Evolutionary conservation across 1,284 basidiomycete genomes (phyloP).

Genomic region (Ceratobasidium sp.): DNA sequence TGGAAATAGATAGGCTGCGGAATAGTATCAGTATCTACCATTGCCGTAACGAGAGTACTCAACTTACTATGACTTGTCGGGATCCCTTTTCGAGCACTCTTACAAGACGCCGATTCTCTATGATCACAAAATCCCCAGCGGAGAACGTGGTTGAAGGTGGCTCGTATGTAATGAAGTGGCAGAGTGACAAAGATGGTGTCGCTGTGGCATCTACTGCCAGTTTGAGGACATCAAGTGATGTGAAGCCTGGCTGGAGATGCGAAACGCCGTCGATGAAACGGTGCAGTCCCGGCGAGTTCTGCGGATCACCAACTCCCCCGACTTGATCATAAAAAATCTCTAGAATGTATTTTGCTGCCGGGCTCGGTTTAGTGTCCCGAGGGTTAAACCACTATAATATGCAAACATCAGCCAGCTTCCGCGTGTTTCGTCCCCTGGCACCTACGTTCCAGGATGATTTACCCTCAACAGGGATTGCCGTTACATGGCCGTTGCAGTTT

Average conservation of each 20-base stretch:
- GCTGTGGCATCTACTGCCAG: not conserved
- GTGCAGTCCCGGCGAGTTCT: not conserved
- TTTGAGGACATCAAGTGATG: not conserved
- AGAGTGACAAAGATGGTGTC: not conserved
- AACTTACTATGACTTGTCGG: too few species aligned
- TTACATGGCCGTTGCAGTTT: not conserved
- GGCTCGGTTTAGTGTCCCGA: not conserved
- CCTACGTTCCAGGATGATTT: not conserved
- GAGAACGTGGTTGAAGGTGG: not conserved
- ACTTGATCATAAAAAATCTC: not conserved
- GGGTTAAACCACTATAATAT: not conserved
- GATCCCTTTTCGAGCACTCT: too few species aligned
- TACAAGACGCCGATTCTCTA: too few species aligned
- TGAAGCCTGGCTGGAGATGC: not conserved
- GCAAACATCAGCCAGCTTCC: not conserved
- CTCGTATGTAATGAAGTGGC: not conserved
- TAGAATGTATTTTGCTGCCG: not conserved
- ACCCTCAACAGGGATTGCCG: not conserved
- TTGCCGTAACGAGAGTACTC: too few species aligned
- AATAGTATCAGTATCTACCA: too few species aligned
- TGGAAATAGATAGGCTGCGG: not conserved
- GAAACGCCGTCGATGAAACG: not conserved
- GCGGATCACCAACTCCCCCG: too few species aligned
- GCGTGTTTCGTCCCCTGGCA: too few species aligned
- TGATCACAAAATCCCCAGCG: not conserved